Conservation (phyloP, 257 asterid genomes). For the Marsdenia floribunda region DNA sequence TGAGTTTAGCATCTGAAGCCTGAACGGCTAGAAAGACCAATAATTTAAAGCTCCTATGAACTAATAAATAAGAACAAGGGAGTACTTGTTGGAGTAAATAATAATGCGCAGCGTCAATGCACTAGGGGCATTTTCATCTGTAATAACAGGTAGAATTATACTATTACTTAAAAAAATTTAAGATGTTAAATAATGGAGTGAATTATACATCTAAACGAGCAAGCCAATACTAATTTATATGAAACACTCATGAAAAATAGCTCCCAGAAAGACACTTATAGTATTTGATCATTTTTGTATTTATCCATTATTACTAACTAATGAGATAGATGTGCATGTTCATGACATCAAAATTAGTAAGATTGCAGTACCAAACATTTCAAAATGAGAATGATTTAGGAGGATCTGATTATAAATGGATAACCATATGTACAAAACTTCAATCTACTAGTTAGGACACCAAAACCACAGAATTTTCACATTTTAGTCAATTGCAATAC, state of each 20-base stretch:
- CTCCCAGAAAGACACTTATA: not conserved
- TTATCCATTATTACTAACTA: not conserved
- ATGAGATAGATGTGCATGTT: not conserved
- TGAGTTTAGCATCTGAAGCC: not conserved
- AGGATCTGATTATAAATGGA: not conserved
- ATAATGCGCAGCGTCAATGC: not conserved
- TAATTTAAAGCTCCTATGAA: not conserved
- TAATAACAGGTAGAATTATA: not conserved
- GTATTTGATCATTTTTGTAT: not conserved
- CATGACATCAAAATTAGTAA: not conserved
- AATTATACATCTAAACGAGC: not conserved
- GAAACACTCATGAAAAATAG: not conserved
- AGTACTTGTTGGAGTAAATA: not conserved
- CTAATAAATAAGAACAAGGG: not conserved
- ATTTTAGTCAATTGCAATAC: not conserved
- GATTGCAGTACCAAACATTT: not conserved
- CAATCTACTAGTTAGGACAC: not conserved
- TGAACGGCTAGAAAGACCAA: not conserved
- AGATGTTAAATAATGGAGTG: not conserved
- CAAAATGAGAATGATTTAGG: constrained; percentile 3
- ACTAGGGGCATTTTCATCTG: not conserved
- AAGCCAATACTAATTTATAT: not conserved
- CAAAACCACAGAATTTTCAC: not conserved
- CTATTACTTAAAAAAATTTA: not conserved
- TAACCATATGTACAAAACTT: not conserved